Base-by-base conservation (phyloP, 192 early-diverging fungal genomes). In the Rhizophagus clarus region DNA sequence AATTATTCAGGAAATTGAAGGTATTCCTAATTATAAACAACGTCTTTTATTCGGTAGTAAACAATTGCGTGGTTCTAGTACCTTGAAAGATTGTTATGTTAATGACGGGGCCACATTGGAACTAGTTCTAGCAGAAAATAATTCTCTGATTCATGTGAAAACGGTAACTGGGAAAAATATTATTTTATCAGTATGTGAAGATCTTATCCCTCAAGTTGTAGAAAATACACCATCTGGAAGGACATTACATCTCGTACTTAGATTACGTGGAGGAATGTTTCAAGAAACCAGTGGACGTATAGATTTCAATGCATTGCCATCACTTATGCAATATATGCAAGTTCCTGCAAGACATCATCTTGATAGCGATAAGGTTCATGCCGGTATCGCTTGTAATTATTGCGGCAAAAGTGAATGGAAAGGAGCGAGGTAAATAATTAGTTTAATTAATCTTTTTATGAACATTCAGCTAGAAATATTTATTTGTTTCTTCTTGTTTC, bases 1-100 rank as follows among this genome's bases (percentile, higher is more conserved):
- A 71, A 94, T 93, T 84, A 94, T 94, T 83, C 92, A 94, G 81
- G 91, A 94, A 82, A 92, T 92, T 85, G 92, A 94, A 83, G 92
- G 90, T 22, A 92, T 92, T 76, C 91, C 90, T 24, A 88, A 85
- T 60, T 87, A 91, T 74, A 91, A 91, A 83, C 92, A 93, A 81
- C 87, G 92, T 49, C 86, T 93, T 28, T 90, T 92, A 74, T 56
- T 56, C 11, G 4, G 89, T 76, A 92, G 92, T 61, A 93, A 92
- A 84, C 91, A 93, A 84, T 84, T 93, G 70, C 88, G 90, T 71
- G 92, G 92, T 77, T 92, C 88, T 63, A 88, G 91, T 63, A 82
- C 84, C 0, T 90, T 93, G 6, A 88, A 88, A 20, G 88, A 93
- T 87, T 91, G 91, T 88, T 90, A 91, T 86, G 91, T 92, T 82